Conservation (phyloP, 345 rosid species). For the Durio zibethinus region DNA sequence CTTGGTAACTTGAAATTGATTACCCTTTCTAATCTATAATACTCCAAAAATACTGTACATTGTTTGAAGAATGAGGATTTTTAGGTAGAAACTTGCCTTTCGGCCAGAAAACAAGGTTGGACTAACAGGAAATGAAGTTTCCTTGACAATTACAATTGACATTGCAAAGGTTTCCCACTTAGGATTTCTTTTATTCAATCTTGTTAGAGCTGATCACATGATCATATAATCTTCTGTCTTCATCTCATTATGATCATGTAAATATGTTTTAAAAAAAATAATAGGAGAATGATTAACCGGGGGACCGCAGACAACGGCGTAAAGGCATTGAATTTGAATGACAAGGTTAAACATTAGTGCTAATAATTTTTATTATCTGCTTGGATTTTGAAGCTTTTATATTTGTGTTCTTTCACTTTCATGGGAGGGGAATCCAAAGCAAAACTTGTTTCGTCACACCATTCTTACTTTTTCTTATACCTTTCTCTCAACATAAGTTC, state of each 20-base stretch:
- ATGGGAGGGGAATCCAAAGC: background rate
- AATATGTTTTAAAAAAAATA: background rate
- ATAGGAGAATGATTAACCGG: background rate
- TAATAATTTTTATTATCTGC: background rate
- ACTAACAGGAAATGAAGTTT: background rate
- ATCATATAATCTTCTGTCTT: background rate
- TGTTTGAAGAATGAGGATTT: background rate
- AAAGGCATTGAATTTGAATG: background rate
- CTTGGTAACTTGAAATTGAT: background rate
- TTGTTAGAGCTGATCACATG: background rate
- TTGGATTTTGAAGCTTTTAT: background rate
- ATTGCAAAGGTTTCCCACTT: background rate
- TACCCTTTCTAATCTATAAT: background rate
- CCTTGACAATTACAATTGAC: background rate
- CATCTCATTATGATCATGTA: background rate
- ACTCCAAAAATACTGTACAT: background rate
- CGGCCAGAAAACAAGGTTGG: background rate
- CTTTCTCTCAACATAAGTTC: constrained; percentile 10
- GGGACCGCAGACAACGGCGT: background rate
- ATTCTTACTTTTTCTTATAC: background rate
- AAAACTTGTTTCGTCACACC: background rate
- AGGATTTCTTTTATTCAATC: background rate
- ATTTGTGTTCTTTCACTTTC: background rate
- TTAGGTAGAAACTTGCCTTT: constrained; percentile 5
- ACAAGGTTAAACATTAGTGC: background rate